These are phyloP conservation scores for Talaromyces thailandensis DNA, from an alignment of 495 filamentous ascomycete species.

Conservation along the genomic window DNA sequence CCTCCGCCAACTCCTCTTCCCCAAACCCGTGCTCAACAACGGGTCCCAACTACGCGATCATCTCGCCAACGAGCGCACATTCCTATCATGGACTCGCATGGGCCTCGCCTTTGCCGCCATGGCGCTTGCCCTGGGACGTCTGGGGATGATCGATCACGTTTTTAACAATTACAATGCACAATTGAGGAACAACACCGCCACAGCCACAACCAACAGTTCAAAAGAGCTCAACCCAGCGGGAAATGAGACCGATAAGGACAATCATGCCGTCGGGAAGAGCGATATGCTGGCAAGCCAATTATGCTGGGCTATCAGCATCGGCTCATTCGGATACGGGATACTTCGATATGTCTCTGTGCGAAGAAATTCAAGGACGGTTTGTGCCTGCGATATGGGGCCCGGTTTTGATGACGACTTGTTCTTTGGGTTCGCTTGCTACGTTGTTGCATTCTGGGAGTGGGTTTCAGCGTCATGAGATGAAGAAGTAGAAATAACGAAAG, in stretches of 20 bases:
- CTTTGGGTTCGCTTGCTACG: slow-evolving; percentile 7
- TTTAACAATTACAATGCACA: not conserved
- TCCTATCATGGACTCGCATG: slow-evolving; percentile 43
- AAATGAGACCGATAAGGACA: not conserved
- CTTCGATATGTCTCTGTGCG: slow-evolving; percentile 20
- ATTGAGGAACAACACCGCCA: not conserved
- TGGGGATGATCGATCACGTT: slow-evolving; percentile 19
- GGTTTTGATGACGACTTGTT: slow-evolving; percentile 17
- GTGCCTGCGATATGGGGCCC: slow-evolving; percentile 25
- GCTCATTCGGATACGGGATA: slow-evolving; percentile 23
- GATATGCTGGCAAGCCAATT: slow-evolving; percentile 12
- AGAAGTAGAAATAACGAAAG: not conserved
- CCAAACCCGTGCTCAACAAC: slow-evolving; percentile 21
- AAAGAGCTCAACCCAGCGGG: not conserved
- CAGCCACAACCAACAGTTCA: not conserved
- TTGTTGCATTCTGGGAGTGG: slow-evolving; percentile 7
- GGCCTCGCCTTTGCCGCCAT: slow-evolving; percentile 41
- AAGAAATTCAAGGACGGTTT: slow-evolving; percentile 16
- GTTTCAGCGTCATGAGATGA: not conserved
- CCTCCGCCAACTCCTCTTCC: slow-evolving; percentile 17
- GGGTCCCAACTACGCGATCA: slow-evolving; percentile 37
- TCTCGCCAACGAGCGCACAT: slow-evolving; percentile 46
- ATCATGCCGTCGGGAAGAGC: not conserved
- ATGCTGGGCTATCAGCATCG: slow-evolving; percentile 18
- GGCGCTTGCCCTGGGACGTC: slow-evolving; percentile 34